Evolutionary conservation across 768 basidiomycete species (phyloP).

Genomic region (Strobilomyces confusus): DNA sequence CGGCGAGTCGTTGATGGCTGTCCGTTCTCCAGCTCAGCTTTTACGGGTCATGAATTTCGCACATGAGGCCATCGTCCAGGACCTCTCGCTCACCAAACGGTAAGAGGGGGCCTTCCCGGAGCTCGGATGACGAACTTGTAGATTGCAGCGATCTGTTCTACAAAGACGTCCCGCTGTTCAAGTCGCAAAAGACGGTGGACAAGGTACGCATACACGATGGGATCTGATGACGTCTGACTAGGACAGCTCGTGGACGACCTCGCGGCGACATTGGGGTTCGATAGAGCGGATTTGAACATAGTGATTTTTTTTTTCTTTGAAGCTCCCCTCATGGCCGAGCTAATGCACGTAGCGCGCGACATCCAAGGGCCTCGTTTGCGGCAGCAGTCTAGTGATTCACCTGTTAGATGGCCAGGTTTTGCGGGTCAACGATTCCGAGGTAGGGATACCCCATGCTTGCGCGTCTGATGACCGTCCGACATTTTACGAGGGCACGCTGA

Average conservation of each 20-base stretch:
- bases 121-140: conserved; percentile 6
- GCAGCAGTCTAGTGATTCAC: conserved; percentile 55
- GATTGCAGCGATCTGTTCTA: conserved; percentile 81
- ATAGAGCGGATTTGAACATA: conserved; percentile 76
- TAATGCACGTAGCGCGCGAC: conserved; percentile 63
- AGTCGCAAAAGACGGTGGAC: conserved; percentile 74
- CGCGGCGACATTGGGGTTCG: conserved; percentile 73
- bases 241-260: conserved; percentile 85
- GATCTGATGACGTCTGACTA: background rate
- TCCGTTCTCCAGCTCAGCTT: conserved; percentile 52
- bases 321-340: conserved; percentile 7
- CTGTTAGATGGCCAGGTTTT: conserved; percentile 54
- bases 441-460: conserved; percentile 18
- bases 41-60: conserved; percentile 61
- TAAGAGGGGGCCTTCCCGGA: conserved; percentile 20
- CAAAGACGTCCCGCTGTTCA: conserved; percentile 76
- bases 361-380: conserved; percentile 83
- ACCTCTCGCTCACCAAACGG: conserved; percentile 64
- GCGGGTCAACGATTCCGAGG: conserved; percentile 55
- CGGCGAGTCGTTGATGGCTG: background rate
- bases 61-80: conserved; percentile 60
- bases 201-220: conserved; percentile 40
- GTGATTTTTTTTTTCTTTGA: conserved; percentile 34
- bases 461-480: background rate
- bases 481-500: conserved; percentile 59